Base-by-base conservation (phyloP, 257 asterid genomes). In the Misopates orontium region DNA sequence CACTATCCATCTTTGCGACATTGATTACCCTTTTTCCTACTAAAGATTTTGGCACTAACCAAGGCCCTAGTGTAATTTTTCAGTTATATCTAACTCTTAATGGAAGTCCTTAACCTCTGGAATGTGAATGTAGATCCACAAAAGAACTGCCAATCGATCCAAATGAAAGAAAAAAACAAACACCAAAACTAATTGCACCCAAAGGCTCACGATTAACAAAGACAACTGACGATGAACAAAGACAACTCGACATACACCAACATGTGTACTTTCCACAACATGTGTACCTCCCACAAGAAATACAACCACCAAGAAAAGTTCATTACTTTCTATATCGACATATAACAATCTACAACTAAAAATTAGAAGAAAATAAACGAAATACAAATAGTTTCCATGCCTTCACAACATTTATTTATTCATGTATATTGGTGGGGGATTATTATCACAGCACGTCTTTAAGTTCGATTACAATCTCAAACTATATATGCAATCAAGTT, bases 181-280 rank as follows among this genome's bases (percentile, higher is more conserved):
- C 77, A 72, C 44, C 45, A 16, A 49, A 49, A 59, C 65, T 19
- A 57, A 72, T 13, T 56, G 47, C 67, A 63, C 22, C 49, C 4
- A 36, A 36, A 8, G 6, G 4, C 42, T 10, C 6, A 36, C 42
- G 42, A 36, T 9, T 5, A 36, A 36, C 11, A 9, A 36, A 36
- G 42, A 36, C 42, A 8, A 4, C 42, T 36, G 36, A 36, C 42
- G 11, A 36, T 36, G 42, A 5, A 36, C 42, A 28, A 28, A 28
- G 36, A 28, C 36, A 6, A 28, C 36, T 28, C 36, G 6, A 28
- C 2, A 28, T 28, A 2, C 36, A 28, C 64, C n/a, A n/a, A 53
- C 59, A 32, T 21, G 16, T 18, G 66, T 41, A 64, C 39, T 15
- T 28, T 10, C 42, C 52, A 32, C 23, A 32, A 53, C 59, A 32